Conservation (phyloP, 306 rosid genomes). For the Trichosanthes cucumerina region DNA sequence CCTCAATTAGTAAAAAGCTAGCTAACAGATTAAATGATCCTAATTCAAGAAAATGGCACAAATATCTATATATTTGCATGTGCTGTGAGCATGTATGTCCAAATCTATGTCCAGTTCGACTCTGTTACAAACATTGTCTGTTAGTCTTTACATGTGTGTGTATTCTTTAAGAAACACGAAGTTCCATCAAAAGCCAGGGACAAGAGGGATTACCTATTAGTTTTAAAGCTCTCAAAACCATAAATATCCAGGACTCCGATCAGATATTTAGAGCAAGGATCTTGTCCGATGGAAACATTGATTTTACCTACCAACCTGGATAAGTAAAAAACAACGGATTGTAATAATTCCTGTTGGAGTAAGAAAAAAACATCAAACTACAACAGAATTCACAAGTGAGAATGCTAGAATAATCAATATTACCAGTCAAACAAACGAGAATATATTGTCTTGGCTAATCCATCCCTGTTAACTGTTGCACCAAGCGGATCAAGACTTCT, state of each 20-base stretch:
- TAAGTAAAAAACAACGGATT: conserved; percentile 17
- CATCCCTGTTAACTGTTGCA: conserved; percentile 76
- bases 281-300: conserved; percentile 85
- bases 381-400: conserved; percentile 4
- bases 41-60: neutral
- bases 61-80: neutral
- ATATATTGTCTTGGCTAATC: conserved; percentile 83
- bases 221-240: conserved; percentile 82
- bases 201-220: conserved; percentile 54
- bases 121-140: conserved; percentile 34
- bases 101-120: neutral
- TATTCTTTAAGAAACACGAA: neutral
- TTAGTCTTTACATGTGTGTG: conserved; percentile 15
- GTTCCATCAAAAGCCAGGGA: neutral
- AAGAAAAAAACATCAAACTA: conserved; percentile 5
- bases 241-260: conserved; percentile 91
- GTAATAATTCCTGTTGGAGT: neutral
- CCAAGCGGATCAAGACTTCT: conserved; percentile 74
- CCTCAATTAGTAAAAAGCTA: neutral
- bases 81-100: neutral
- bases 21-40: neutral
- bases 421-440: conserved; percentile 86
- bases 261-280: conserved; percentile 52
- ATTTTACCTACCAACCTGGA: conserved; percentile 85
- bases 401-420: neutral